Percentiles rank a stretch among this genome's conserved stretches.
phyloP scores from a whole-genome alignment of 352 stramenopile genomes.

The Phytopythium oedochilum region DNA sequence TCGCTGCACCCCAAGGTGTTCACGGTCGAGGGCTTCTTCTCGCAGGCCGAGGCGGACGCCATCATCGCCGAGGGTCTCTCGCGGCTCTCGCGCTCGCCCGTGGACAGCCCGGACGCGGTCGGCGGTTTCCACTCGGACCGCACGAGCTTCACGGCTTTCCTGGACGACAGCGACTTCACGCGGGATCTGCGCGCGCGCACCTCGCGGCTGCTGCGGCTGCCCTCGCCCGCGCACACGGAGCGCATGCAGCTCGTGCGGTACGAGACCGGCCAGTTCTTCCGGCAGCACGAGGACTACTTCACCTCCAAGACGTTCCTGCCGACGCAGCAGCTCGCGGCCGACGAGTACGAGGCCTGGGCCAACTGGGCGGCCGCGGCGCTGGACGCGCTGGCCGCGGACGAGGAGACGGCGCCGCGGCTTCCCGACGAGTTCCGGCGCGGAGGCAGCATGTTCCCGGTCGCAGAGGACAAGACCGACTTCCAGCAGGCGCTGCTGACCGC shows the following conservation, averaged over 20 bases:
- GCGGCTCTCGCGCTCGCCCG: conserved; percentile 44
- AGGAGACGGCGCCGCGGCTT: conserved; percentile 10
- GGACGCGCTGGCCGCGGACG: conserved; percentile 6
- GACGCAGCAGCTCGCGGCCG: conserved; percentile 23
- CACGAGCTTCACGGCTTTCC: conserved; percentile 69
- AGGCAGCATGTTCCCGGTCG: conserved; percentile 40
- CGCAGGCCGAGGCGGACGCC: conserved; percentile 40
- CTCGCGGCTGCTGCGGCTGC: conserved; percentile 38
- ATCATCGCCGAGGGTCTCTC: conserved; percentile 49
- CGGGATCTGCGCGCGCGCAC: conserved; percentile 50
- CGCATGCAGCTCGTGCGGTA: conserved; percentile 68
- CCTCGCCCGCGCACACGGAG: conserved; percentile 44
- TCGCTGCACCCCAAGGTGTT: conserved; percentile 64
- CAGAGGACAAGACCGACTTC: conserved; percentile 36
- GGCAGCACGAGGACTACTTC: conserved; percentile 78
- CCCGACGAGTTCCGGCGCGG: conserved; percentile 26
- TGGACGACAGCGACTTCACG: conserved; percentile 60
- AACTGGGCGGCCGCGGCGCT: conserved; percentile 38
- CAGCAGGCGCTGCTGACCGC: conserved; percentile 39
- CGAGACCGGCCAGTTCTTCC: conserved; percentile 64
- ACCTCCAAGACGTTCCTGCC: conserved; percentile 62
- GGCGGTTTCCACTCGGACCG: conserved; percentile 57
- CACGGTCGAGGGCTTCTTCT: conserved; percentile 59
- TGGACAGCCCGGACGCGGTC: conserved; percentile 49
- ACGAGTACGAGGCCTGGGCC: conserved; percentile 44